Base-by-base conservation (phyloP, 2,329 filamentous ascomycete genomes). In the Fusarium anthophilum region DNA sequence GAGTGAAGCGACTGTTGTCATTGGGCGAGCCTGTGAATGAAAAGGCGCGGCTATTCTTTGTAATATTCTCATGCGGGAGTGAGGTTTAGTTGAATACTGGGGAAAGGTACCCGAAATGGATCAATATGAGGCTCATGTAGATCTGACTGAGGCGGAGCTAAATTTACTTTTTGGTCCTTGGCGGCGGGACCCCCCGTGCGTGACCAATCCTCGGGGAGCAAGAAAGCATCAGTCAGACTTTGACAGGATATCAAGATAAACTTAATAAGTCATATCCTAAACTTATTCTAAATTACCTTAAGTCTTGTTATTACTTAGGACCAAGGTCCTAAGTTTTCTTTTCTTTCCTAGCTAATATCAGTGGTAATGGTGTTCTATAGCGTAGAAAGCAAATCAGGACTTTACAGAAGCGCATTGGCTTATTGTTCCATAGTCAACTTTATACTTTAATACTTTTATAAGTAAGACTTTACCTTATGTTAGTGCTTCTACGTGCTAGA, bases 1-100 rank as follows among this genome's bases (percentile, higher is more conserved):
- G 39, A 97, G 87, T 51, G 83, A 87, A 44, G 89, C 86, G 62
- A 95, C 87, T 12, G 89, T 89, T 56, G 89, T 83, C 80, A 87
- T 87, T 17, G 72, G 78, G 59, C 71, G 76, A 58, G 60, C n/a
- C 48, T 73, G 62, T 14, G 44, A 32, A 30, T 65, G 43, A 14
- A 67, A 30, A 24, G 67, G 43, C 41, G 57, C 76, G 41, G 14
- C 37, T 20, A 70, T 50, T 10, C 44, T 45, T 39, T 37, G 53
- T 9, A 73, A 61, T 20, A 57, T 54, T 63, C 44, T 53, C 76
- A 77, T 78, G 37, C 30, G 43, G 35, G 35, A 41, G 28, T 45
- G 54, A 68, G 44, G 55, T 66, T 68, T 35, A 18, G 15, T 37
- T 18, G 48, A 30, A 11, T 63, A 54, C 45, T 17, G 26, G 26